Percentiles rank a stretch among this genome's conserved stretches.
These are phyloP conservation scores for Barnettozyma botsteinii DNA, from an alignment of 805 yeast genomes.

Conservation along the genomic window DNA sequence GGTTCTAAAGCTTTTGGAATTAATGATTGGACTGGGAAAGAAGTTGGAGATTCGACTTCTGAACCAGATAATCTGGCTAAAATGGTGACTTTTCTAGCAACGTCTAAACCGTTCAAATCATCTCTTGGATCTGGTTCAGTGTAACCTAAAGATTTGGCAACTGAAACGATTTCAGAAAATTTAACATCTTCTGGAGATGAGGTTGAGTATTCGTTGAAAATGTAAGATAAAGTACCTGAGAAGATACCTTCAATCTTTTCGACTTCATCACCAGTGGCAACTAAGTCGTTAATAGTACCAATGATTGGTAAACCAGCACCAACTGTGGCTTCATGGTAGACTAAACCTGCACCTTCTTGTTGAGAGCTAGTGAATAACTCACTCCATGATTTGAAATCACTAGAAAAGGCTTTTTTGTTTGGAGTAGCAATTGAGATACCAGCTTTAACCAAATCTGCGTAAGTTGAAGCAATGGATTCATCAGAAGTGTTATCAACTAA, in stretches of 20 bases:
- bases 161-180: conserved; percentile 84
- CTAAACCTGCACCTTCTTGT: conserved; percentile 53
- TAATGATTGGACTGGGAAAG: conserved; percentile 91
- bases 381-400: conserved; percentile 70
- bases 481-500: conserved; percentile 93
- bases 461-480: conserved; percentile 66
- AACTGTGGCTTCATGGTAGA: conserved; percentile 96
- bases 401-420: conserved; percentile 94
- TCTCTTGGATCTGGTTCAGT: conserved; percentile 99
- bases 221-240: conserved; percentile 92
- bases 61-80: conserved; percentile 90
- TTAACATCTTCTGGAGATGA: conserved; percentile 53
- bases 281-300: conserved; percentile 80
- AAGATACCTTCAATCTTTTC: conserved; percentile 92
- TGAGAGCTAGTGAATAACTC: conserved; percentile 55
- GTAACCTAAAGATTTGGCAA: conserved; percentile 89
- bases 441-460: conserved; percentile 63
- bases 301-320: conserved; percentile 98
- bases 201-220: conserved; percentile 89
- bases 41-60: conserved; percentile 75
- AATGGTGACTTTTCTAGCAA: conserved; percentile 96
- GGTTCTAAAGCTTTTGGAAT: conserved; percentile 83
- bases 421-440: conserved; percentile 97
- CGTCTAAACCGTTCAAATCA: conserved; percentile 95
- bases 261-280: conserved; percentile 89